These are phyloP conservation scores for Russula lepida DNA, from an alignment of 768 basidiomycete species.

Conservation along the genomic window DNA sequence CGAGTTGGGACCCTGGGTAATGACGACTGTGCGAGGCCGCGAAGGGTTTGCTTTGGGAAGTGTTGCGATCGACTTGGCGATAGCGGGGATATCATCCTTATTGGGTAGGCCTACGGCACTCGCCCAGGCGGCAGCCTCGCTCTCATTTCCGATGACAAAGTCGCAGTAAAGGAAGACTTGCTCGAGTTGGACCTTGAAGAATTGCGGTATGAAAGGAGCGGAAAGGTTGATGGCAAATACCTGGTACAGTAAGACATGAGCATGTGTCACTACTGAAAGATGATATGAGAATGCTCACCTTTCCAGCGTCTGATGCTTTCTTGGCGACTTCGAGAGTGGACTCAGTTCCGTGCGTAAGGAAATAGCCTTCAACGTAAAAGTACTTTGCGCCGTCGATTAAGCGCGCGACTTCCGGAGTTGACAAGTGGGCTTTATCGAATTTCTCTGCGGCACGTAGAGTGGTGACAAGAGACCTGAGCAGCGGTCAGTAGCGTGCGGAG, in stretches of 20 bases:
- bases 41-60: constrained; percentile 68
- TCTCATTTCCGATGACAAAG: constrained; percentile 92
- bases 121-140: constrained; percentile 86
- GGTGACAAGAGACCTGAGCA: constrained; percentile 78
- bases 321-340: constrained; percentile 66
- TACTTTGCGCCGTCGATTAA: constrained; percentile 73
- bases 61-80: constrained; percentile 70
- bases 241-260: constrained; percentile 32
- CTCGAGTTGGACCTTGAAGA: constrained; percentile 78
- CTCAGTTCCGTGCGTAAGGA: constrained; percentile 79
- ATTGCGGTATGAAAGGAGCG: constrained; percentile 94
- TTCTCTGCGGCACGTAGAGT: constrained; percentile 85
- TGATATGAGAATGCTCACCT: constrained; percentile 39
- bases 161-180: constrained; percentile 79
- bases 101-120: constrained; percentile 58
- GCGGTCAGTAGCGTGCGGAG: neutral
- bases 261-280: neutral
- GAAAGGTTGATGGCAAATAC: constrained; percentile 90
- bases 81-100: constrained; percentile 44
- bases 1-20: constrained; percentile 81
- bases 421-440: constrained; percentile 75
- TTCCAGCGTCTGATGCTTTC: constrained; percentile 64
- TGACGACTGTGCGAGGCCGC: constrained; percentile 72
- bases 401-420: constrained; percentile 63
- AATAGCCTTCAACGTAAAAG: constrained; percentile 95